These are phyloP conservation scores for Trichoderma afroharzianum DNA, from an alignment of 2,329 filamentous ascomycete species.

Conservation along the genomic window DNA sequence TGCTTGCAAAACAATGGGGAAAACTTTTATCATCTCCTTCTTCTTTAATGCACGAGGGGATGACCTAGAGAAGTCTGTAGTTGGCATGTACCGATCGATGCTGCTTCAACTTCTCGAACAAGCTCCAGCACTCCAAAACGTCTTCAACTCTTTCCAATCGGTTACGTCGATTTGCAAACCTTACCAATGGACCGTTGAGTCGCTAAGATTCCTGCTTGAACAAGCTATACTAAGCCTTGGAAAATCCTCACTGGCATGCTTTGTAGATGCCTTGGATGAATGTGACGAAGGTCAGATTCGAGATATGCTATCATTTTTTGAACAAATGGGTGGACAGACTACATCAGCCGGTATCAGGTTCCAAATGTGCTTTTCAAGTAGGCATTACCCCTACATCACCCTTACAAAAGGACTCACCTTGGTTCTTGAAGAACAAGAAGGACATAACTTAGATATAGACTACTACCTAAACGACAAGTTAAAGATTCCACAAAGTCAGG, in stretches of 20 bases:
- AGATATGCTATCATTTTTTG: slow-evolving; percentile 42
- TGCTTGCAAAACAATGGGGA: background rate
- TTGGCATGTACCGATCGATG: slow-evolving; percentile 49
- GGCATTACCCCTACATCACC: slow-evolving; percentile 45
- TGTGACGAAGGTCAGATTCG: slow-evolving; percentile 39
- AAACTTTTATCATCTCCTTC: slow-evolving; percentile 28
- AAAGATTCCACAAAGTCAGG: background rate
- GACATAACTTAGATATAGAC: slow-evolving; percentile 28
- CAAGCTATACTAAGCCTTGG: background rate
- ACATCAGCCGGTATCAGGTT: slow-evolving; percentile 20
- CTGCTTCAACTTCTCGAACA: slow-evolving; percentile 38
- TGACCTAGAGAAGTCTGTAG: slow-evolving; percentile 40
- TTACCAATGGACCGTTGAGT: too few species aligned
- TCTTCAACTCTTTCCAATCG: background rate
- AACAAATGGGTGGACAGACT: slow-evolving; percentile 33
- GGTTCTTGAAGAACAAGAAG: slow-evolving; percentile 25
- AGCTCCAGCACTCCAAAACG: slow-evolving; percentile 23
- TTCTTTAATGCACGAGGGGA: slow-evolving; percentile 50
- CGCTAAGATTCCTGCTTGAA: background rate
- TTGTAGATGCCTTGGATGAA: slow-evolving; percentile 45
- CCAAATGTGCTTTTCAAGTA: slow-evolving; percentile 42
- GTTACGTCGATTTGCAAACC: too few species aligned
- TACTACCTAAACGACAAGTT: background rate
- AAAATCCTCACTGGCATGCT: slow-evolving; percentile 19
- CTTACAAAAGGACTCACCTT: slow-evolving; percentile 28